Conservation (phyloP, 768 basidiomycete genomes). For the Chalciporus sphaerocephalus region DNA sequence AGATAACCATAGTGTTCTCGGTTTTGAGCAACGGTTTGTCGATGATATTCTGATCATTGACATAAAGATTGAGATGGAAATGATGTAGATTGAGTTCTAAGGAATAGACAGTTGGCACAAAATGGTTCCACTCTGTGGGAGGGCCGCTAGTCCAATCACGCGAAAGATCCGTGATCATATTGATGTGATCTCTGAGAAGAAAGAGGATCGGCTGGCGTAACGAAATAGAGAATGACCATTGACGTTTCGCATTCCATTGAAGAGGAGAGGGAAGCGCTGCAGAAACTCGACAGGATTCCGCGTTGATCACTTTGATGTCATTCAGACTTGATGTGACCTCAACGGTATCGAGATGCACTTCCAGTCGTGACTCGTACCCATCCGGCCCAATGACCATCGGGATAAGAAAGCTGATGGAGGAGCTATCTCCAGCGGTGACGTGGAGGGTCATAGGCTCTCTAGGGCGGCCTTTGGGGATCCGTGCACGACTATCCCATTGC, state of each 20-base stretch:
- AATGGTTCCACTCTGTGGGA: conserved; percentile 73
- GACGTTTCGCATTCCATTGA: conserved; percentile 74
- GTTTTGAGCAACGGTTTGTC: conserved; percentile 77
- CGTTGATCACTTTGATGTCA: conserved; percentile 71
- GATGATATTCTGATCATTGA: conserved; percentile 96
- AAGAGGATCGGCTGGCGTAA: conserved; percentile 71
- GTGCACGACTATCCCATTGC: conserved; percentile 75
- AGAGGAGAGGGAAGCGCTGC: conserved; percentile 77
- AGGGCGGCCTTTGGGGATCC: conserved; percentile 47
- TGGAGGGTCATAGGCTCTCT: conserved; percentile 72
- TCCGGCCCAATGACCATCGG: conserved; percentile 69
- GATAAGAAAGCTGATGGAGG: conserved; percentile 79
- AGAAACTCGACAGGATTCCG: conserved; percentile 76
- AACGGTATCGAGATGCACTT: conserved; percentile 80
- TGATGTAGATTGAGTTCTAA: conserved; percentile 69
- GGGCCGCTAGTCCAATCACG: conserved; percentile 89
- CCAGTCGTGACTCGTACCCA: conserved; percentile 78
- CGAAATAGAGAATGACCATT: conserved; percentile 73
- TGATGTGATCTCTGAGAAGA: conserved; percentile 88
- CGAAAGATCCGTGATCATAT: conserved; percentile 89
- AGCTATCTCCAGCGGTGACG: conserved; percentile 70
- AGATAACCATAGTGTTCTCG: conserved; percentile 80
- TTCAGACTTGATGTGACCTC: conserved; percentile 81
- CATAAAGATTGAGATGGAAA: conserved; percentile 74
- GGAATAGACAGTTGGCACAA: conserved; percentile 76